Conservation (phyloP, 768 basidiomycete species). For the Lactarius sp. region DNA sequence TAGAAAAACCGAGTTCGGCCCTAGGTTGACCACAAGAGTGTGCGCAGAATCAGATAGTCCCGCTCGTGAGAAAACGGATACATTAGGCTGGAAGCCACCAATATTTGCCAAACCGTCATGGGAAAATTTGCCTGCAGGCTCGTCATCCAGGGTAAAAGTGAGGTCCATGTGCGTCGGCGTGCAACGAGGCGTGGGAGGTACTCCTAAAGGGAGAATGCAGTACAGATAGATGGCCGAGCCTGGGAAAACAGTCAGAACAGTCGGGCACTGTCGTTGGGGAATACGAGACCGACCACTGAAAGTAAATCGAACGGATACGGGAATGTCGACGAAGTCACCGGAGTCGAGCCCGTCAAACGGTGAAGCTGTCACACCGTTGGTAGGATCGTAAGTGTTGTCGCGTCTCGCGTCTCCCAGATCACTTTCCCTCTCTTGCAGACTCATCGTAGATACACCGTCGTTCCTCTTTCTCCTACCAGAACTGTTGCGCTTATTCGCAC, state of each 20-base stretch:
- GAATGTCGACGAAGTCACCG: slow-evolving; percentile 33
- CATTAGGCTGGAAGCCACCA: slow-evolving; percentile 29
- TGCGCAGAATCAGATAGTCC: slow-evolving; percentile 38
- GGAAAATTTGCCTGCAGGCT: slow-evolving; percentile 30
- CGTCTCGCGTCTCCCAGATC: not conserved
- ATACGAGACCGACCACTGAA: slow-evolving; percentile 38
- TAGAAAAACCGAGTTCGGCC: slow-evolving; percentile 42
- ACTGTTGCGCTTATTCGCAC: slow-evolving; percentile 2
- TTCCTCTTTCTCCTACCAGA: not conserved
- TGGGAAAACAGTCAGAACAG: slow-evolving; percentile 27
- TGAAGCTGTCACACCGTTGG: not conserved
- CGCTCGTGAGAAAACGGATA: slow-evolving; percentile 5
- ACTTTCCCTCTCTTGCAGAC: not conserved
- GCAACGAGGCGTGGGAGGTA: slow-evolving; percentile 23
- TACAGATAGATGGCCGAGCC: slow-evolving; percentile 48
- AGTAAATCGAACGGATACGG: slow-evolving; percentile 38
- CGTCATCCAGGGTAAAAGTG: slow-evolving; percentile 41
- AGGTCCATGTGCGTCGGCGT: slow-evolving; percentile 38
- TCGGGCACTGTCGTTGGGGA: not conserved
- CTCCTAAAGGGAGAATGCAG: slow-evolving; percentile 36
- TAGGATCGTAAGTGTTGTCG: not conserved
- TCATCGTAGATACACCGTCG: not conserved
- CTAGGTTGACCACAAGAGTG: slow-evolving; percentile 41
- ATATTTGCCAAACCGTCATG: slow-evolving; percentile 30
- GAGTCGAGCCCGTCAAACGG: slow-evolving; percentile 25